phyloP scores from a whole-genome alignment of 306 rosid genomes.

The Cyclanthera cordifolia region DNA sequence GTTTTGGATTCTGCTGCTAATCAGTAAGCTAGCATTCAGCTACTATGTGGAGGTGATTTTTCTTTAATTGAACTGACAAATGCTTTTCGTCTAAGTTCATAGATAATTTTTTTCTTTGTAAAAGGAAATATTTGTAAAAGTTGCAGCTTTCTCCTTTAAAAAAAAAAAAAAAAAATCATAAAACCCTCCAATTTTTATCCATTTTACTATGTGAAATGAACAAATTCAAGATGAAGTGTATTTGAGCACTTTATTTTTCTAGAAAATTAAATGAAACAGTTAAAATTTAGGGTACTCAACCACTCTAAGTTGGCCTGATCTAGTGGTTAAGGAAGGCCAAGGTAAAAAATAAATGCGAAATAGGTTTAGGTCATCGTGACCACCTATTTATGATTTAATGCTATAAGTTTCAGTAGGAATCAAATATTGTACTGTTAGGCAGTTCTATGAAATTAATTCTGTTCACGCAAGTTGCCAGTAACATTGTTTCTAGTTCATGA shows the following conservation, averaged over 20 bases:
- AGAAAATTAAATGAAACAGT: neutral
- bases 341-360: neutral
- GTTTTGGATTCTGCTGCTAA: constrained; percentile 82
- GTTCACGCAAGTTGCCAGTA: neutral
- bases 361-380: neutral
- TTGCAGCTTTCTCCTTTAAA: neutral
- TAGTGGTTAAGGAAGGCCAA: neutral
- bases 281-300: neutral
- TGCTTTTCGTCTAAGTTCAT: neutral
- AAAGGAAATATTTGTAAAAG: neutral
- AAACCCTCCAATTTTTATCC: neutral
- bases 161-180: no score
- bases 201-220: neutral
- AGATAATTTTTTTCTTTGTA: neutral
- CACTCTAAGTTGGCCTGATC: neutral
- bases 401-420: neutral
- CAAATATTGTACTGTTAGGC: neutral
- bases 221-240: neutral
- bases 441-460: neutral
- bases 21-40: constrained; percentile 95
- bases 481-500: neutral
- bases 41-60: constrained; percentile 84
- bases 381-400: neutral
- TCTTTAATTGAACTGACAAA: neutral
- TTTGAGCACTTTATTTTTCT: neutral